Percentiles rank a stretch among this genome's conserved stretches.
These are phyloP conservation scores for Hura crepitans DNA, from an alignment of 441 rosid genomes.

Conservation along the genomic window DNA sequence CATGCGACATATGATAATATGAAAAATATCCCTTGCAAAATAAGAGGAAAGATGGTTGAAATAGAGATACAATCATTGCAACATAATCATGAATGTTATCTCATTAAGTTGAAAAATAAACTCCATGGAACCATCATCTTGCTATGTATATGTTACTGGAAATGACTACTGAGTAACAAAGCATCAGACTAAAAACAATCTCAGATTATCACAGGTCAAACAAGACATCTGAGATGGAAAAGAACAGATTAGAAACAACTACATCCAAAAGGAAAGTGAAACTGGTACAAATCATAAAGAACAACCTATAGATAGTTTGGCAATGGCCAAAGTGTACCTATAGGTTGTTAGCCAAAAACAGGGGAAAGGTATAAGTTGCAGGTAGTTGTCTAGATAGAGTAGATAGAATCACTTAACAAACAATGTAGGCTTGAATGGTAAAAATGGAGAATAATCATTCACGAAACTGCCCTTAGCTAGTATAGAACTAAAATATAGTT, in stretches of 20 bases:
- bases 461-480: too few species aligned
- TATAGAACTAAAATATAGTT: too few species aligned
- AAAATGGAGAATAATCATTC: not conserved
- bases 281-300: not conserved
- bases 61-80: not conserved
- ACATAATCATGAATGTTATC: not conserved
- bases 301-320: not conserved
- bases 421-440: not conserved
- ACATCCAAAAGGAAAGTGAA: not conserved
- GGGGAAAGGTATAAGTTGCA: not conserved
- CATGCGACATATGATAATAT: not conserved
- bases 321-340: not conserved
- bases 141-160: not conserved
- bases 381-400: not conserved
- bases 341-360: not conserved
- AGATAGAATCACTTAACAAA: not conserved
- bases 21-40: not conserved
- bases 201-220: not conserved
- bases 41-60: not conserved
- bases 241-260: not conserved
- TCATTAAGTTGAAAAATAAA: not conserved
- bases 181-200: not conserved
- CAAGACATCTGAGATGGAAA: not conserved
- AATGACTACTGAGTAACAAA: not conserved
- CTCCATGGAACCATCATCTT: not conserved